Percentiles rank a stretch among this genome's conserved stretches.
Conservation (phyloP, 129 eudicot genomes). For the Flaveria trinervia region DNA sequence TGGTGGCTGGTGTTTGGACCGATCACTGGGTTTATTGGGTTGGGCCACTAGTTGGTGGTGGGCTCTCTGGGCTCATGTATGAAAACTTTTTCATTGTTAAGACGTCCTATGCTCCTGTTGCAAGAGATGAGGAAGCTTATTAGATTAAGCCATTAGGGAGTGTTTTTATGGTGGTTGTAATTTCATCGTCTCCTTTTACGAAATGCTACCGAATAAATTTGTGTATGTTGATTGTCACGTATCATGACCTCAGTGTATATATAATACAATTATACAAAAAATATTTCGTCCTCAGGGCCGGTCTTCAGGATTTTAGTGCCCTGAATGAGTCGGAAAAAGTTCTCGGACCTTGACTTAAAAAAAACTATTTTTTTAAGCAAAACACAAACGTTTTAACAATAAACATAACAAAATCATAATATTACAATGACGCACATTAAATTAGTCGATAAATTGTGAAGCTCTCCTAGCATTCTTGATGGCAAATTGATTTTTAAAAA, state of each 20-base stretch:
- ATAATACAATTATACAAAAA: too few species aligned
- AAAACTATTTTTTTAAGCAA: too few species aligned
- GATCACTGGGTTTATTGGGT: conserved; percentile 94
- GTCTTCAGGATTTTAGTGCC: too few species aligned
- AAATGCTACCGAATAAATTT: conserved; percentile 7
- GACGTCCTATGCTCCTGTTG: conserved; percentile 50
- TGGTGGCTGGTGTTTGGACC: conserved; percentile 80
- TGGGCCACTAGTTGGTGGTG: conserved; percentile 91
- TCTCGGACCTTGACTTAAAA: too few species aligned
- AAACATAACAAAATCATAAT: too few species aligned
- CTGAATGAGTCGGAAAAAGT: too few species aligned
- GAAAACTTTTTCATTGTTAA: conserved; percentile 63
- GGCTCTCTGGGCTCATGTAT: conserved; percentile 67
- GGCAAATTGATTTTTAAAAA: too few species aligned
- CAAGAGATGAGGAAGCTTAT: conserved; percentile 46
- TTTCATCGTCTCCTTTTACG: not conserved
- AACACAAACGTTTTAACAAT: too few species aligned
- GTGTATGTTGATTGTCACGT: not conserved
- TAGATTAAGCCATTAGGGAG: not conserved
- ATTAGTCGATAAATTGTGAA: too few species aligned
- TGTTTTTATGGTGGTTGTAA: conserved; percentile 5
- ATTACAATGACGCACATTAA: too few species aligned
- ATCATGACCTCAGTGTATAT: not conserved
- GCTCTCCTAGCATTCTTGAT: too few species aligned
- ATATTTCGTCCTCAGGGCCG: too few species aligned